These are phyloP conservation scores for Gonium pectorale DNA, from an alignment of 139 green algal genomes.

Conservation along the genomic window DNA sequence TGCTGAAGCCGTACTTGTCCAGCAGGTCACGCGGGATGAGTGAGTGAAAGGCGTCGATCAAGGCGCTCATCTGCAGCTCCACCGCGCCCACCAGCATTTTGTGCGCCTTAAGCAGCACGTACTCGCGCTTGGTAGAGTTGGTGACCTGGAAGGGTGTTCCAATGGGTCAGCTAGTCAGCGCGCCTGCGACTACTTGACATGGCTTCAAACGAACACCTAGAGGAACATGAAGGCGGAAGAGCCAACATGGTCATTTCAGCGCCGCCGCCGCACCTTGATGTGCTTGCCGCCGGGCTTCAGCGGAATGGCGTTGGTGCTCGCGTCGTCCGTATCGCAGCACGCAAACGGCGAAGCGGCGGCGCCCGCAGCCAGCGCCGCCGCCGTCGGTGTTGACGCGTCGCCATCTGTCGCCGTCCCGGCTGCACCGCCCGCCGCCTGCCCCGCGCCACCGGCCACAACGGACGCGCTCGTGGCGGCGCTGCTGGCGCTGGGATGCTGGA, in stretches of 20 bases:
- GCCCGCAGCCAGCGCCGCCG: not conserved
- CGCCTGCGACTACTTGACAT: too few relatives aligned
- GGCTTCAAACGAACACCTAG: too few relatives aligned
- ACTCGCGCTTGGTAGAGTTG: conserved; percentile 75
- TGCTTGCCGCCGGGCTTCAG: conserved; percentile 70
- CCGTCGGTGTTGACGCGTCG: not conserved
- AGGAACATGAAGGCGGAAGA: too few relatives aligned
- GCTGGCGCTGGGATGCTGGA: conserved; percentile 59
- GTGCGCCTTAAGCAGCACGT: conserved; percentile 75
- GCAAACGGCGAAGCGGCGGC: conserved; percentile 38
- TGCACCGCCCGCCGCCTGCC: too few relatives aligned
- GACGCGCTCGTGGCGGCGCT: too few relatives aligned
- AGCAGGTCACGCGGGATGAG: conserved; percentile 70
- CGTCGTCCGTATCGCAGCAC: conserved; percentile 40
- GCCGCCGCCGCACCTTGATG: conserved; percentile 35
- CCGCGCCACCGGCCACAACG: too few relatives aligned
- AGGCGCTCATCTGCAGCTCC: conserved; percentile 67
- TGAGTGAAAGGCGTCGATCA: conserved; percentile 74
- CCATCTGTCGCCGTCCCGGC: too few relatives aligned
- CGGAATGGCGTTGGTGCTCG: conserved; percentile 58
- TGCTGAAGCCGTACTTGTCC: conserved; percentile 84
- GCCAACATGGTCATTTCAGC: not conserved
- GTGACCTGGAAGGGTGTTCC: conserved; percentile 41
- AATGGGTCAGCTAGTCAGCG: too few relatives aligned
- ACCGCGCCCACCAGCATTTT: conserved; percentile 76